Evolutionary conservation across 495 filamentous ascomycete species (phyloP).

Genomic region (Filosporella fistucella): DNA sequence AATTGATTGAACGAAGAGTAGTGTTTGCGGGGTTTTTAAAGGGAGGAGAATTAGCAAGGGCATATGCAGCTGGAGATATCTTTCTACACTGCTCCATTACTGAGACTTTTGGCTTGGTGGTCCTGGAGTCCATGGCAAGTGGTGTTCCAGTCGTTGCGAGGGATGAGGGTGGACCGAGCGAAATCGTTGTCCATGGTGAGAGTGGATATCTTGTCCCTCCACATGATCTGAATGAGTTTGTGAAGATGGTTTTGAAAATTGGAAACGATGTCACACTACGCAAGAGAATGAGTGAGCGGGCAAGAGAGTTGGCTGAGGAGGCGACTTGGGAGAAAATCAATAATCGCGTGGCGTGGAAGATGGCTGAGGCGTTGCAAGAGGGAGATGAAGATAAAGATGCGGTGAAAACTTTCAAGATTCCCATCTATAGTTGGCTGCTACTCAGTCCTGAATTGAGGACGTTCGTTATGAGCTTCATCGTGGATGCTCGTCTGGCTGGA

Average conservation of each 20-base stretch:
- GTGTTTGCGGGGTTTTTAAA: constrained; percentile 54
- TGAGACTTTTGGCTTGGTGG: constrained; percentile 62
- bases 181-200: constrained; percentile 50
- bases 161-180: constrained; percentile 59
- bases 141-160: constrained; percentile 59
- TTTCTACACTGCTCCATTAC: constrained; percentile 63
- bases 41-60: constrained; percentile 46
- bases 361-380: constrained; percentile 40
- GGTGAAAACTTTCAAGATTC: constrained; percentile 4
- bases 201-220: constrained; percentile 55
- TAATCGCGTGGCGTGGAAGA: constrained; percentile 53
- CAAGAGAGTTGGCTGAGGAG: constrained; percentile 46
- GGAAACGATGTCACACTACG: constrained; percentile 33
- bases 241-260: constrained; percentile 36
- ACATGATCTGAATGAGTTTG: constrained; percentile 47
- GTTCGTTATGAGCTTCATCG: constrained; percentile 8
- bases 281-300: constrained; percentile 31
- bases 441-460: constrained; percentile 13
- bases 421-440: constrained; percentile 21
- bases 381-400: neutral
- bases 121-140: constrained; percentile 62
- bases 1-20: constrained; percentile 39
- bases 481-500: constrained; percentile 26
- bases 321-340: constrained; percentile 64
- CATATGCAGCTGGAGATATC: constrained; percentile 56